Evolutionary conservation across 1,139 yeast genomes (phyloP).

Genomic region (Saccharomycopsis crataegensis): DNA sequence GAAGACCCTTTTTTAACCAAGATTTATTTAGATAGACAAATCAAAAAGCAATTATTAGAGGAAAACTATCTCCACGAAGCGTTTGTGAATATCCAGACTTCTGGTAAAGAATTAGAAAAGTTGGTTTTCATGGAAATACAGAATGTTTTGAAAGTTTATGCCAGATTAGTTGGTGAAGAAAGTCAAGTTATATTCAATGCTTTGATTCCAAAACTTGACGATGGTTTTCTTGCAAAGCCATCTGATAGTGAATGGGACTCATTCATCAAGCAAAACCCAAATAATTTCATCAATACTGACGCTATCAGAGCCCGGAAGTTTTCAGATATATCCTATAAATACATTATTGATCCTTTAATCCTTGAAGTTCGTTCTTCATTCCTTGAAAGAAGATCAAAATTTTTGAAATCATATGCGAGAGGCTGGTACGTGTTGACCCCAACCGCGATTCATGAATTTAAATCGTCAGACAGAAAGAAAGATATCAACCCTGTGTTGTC

Average conservation of each 20-base stretch:
- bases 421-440: constrained; percentile 93
- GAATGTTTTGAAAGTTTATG: constrained; percentile 66
- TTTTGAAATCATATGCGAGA: constrained; percentile 76
- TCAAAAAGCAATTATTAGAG: constrained; percentile 69
- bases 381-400: constrained; percentile 86
- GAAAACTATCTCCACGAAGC: constrained; percentile 88
- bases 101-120: constrained; percentile 84
- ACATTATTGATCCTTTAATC: constrained; percentile 65
- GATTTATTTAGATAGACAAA: constrained; percentile 63
- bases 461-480: constrained; percentile 70
- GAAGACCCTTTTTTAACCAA: constrained; percentile 81
- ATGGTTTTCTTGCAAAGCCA: constrained; percentile 72
- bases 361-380: constrained; percentile 69
- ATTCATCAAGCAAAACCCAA: constrained; percentile 62
- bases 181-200: constrained; percentile 60
- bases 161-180: constrained; percentile 60
- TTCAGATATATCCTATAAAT: constrained; percentile 55
- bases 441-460: constrained; percentile 83
- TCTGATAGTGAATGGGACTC: constrained; percentile 86
- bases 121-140: constrained; percentile 85
- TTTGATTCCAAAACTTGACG: constrained; percentile 57
- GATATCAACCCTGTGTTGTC: constrained; percentile 90
- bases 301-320: constrained; percentile 61
- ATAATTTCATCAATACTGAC: constrained; percentile 65
- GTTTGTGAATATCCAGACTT: constrained; percentile 73